phyloP scores from a whole-genome alignment of 2,329 filamentous ascomycete species.

The Alternaria viburni region DNA sequence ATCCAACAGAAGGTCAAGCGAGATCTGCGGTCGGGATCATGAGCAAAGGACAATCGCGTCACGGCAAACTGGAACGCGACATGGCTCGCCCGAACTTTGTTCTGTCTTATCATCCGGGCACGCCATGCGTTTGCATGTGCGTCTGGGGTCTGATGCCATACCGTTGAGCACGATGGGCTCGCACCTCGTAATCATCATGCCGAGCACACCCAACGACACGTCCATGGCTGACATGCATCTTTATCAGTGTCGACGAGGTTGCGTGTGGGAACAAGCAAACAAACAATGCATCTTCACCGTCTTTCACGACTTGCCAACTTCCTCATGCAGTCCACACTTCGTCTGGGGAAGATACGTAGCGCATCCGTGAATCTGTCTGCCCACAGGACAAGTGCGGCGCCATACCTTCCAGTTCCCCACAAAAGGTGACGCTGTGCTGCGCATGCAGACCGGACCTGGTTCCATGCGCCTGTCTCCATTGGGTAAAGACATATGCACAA shows the following conservation, averaged over 20 bases:
- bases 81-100: constrained; percentile 13
- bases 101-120: constrained; percentile 8
- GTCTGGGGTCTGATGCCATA: constrained; percentile 12
- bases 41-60: constrained; percentile 14
- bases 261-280: constrained; percentile 25
- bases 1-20: constrained; percentile 25
- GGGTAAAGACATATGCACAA: constrained; percentile 23
- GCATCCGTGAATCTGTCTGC: constrained; percentile 37
- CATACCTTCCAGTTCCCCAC: constrained; percentile 38
- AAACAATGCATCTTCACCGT: constrained; percentile 25
- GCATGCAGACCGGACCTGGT: constrained; percentile 28
- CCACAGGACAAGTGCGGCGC: constrained; percentile 28
- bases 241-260: not conserved
- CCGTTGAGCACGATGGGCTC: constrained; percentile 18
- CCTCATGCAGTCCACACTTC: constrained; percentile 26
- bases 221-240: constrained; percentile 3
- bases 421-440: constrained; percentile 44
- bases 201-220: constrained; percentile 1
- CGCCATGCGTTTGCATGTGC: constrained; percentile 12
- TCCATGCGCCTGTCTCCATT: constrained; percentile 26
- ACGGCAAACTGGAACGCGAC: constrained; percentile 6
- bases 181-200: constrained; percentile 21
- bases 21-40: constrained; percentile 23
- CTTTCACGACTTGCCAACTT: constrained; percentile 25
- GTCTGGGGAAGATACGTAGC: constrained; percentile 37